Percentiles rank a stretch among this genome's conserved stretches.
These are phyloP conservation scores for Buddleja alternifolia DNA, from an alignment of 257 asterid species.

Conservation along the genomic window DNA sequence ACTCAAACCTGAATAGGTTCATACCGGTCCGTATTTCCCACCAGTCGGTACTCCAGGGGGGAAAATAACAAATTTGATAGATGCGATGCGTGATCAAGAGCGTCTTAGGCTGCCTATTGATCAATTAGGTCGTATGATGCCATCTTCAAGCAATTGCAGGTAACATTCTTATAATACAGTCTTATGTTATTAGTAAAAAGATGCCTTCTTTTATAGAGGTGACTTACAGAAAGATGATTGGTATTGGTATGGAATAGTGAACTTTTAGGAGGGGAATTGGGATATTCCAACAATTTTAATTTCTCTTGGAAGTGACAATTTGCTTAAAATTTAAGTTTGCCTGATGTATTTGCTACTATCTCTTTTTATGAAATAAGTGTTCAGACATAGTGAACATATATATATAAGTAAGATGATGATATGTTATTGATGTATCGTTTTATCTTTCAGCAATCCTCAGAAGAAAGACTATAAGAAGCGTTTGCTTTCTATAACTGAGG, in stretches of 20 bases:
- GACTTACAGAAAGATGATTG: background rate
- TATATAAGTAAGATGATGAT: slow-evolving; percentile 13
- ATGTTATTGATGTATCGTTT: slow-evolving; percentile 9
- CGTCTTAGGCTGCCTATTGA: slow-evolving; percentile 32
- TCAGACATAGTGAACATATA: background rate
- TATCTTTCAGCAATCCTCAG: slow-evolving; percentile 26
- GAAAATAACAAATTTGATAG: slow-evolving; percentile 3
- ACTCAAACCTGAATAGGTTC: background rate
- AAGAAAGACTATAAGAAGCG: slow-evolving; percentile 9
- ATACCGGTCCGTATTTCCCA: background rate
- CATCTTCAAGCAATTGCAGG: slow-evolving; percentile 41
- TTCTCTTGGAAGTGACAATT: background rate
- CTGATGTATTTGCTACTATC: background rate
- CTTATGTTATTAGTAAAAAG: background rate
- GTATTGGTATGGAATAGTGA: background rate
- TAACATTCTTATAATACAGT: slow-evolving; percentile 19
- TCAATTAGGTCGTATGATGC: slow-evolving; percentile 28
- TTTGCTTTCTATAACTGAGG: slow-evolving; percentile 7
- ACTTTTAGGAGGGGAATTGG: background rate
- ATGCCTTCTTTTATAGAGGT: background rate
- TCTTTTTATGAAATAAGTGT: background rate
- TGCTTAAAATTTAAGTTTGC: background rate
- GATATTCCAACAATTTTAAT: background rate
- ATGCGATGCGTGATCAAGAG: slow-evolving; percentile 26
- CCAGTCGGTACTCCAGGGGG: slow-evolving; percentile 6